phyloP scores from a whole-genome alignment of 2,329 filamentous ascomycete species.

The Hypoxylon sp. region DNA sequence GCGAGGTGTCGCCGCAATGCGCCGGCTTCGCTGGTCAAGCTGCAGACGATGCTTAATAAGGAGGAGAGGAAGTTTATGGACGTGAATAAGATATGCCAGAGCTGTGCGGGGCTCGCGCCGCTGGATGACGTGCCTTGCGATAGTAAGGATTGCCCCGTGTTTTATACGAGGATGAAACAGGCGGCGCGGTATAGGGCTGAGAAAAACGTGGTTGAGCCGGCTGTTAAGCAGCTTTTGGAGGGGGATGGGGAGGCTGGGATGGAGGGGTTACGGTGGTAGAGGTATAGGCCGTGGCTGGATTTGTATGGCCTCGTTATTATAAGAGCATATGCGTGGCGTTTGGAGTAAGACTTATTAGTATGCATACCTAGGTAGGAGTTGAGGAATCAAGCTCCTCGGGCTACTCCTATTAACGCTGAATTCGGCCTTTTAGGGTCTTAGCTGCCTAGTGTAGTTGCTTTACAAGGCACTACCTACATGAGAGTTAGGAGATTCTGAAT shows the following conservation, averaged over 20 bases:
- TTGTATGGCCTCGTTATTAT: slow-evolving; percentile 20
- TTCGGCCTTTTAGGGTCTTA: not conserved
- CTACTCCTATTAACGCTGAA: not conserved
- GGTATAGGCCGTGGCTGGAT: slow-evolving; percentile 2
- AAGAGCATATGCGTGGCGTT: slow-evolving; percentile 2
- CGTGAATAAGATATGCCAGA: slow-evolving; percentile 80
- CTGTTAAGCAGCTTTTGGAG: slow-evolving; percentile 55
- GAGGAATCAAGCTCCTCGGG: not conserved
- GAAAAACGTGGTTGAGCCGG: slow-evolving; percentile 56
- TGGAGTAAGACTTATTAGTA: not conserved
- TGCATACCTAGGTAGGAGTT: slow-evolving; percentile 2
- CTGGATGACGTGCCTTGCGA: slow-evolving; percentile 88
- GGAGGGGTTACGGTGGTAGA: slow-evolving; percentile 56
- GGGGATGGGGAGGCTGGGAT: slow-evolving; percentile 48
- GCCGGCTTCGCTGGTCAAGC: slow-evolving; percentile 73
- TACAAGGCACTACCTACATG: not conserved
- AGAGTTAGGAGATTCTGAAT: not conserved
- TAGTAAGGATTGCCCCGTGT: slow-evolving; percentile 92
- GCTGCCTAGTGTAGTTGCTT: not conserved
- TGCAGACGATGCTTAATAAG: slow-evolving; percentile 73
- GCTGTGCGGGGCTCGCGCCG: slow-evolving; percentile 80
- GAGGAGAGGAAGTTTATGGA: slow-evolving; percentile 76
- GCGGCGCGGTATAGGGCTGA: slow-evolving; percentile 62
- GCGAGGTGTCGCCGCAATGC: slow-evolving; percentile 66
- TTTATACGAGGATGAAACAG: slow-evolving; percentile 82